Base-by-base conservation (phyloP, 2,329 filamentous ascomycete species). In the Xylaria sp. region DNA sequence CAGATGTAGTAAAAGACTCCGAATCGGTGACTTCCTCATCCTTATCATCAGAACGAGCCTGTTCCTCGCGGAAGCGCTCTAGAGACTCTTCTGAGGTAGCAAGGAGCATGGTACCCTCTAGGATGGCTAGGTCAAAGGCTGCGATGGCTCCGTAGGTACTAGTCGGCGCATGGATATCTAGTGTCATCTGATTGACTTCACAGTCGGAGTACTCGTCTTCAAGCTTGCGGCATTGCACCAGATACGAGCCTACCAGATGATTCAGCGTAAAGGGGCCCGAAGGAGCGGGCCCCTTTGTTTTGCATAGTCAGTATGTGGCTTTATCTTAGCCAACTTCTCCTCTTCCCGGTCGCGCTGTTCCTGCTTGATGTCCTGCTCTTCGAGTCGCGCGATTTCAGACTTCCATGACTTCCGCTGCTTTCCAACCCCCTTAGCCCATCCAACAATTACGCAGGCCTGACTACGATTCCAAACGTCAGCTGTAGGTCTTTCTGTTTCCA, bases 31-130 rank as follows among this genome's bases (percentile, higher is more conserved):
- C 2, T 38, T 61, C 61, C 4, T 53, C 40, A 25, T 53, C 57
- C 2, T 60, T 51, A n/a, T 57, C 57, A 6, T 47, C 47, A 21
- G 51, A 54, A 6, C 19, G 33, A 9, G 37, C 37, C 12, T 64
- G 19, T 25, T 64, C 61, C 38, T 61, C 47, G 19, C 52, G 58
- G 11, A 64, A 31, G n/a, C 14, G 52, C 42, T 61, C 57, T 3
- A 64, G 42, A 25, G 53, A 52, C 6, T 61, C 57, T 31, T 61
- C 50, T 4, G 61, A 61, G 12, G 28, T 38, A 33, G 61, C 47
- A 4, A 64, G 35, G 33, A 64, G 33, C 57, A 64, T 64, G 11
- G 57, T 64, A 4, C 61, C 61, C 25, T 64, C 46, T 15, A 57
- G 4, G 17, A 64, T 1, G 3, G 47, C 53, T 4, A 64, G 54